phyloP scores from a whole-genome alignment of 2,329 filamentous ascomycete species.

The Xylaria sp. region DNA sequence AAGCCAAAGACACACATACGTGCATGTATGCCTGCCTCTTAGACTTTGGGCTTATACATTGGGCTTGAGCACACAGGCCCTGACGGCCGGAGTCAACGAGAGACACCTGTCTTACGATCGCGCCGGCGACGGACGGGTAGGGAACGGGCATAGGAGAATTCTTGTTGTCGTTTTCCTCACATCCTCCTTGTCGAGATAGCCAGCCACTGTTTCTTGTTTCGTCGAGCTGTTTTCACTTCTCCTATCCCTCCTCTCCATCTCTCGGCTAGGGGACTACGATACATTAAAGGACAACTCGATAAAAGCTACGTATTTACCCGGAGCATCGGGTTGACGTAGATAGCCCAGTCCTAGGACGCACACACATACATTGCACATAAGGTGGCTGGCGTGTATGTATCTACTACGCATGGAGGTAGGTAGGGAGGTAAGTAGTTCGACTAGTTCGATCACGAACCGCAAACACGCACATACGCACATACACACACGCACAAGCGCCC shows the following conservation, averaged over 20 bases:
- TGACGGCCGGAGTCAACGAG: conserved; percentile 23
- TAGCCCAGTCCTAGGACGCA: background rate
- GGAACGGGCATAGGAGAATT: conserved; percentile 31
- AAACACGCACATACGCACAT: too few relatives aligned
- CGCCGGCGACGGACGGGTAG: conserved; percentile 8
- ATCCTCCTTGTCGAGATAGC: background rate
- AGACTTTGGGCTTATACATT: too few relatives aligned
- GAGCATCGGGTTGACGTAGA: too few relatives aligned
- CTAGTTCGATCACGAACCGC: background rate
- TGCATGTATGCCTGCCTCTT: too few relatives aligned
- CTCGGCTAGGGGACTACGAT: background rate
- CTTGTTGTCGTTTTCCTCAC: background rate
- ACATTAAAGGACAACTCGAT: background rate
- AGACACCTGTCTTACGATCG: conserved; percentile 24
- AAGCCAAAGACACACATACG: too few relatives aligned
- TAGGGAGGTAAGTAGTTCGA: background rate
- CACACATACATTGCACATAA: background rate
- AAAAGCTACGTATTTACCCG: background rate
- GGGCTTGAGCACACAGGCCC: background rate
- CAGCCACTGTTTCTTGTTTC: too few relatives aligned
- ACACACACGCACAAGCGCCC: background rate
- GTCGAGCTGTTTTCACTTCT: background rate
- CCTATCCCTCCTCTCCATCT: background rate
- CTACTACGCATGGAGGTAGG: background rate
- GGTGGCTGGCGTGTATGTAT: background rate